Evolutionary conservation across 345 rosid genomes (phyloP).

Genomic region (Isatis tinctoria): DNA sequence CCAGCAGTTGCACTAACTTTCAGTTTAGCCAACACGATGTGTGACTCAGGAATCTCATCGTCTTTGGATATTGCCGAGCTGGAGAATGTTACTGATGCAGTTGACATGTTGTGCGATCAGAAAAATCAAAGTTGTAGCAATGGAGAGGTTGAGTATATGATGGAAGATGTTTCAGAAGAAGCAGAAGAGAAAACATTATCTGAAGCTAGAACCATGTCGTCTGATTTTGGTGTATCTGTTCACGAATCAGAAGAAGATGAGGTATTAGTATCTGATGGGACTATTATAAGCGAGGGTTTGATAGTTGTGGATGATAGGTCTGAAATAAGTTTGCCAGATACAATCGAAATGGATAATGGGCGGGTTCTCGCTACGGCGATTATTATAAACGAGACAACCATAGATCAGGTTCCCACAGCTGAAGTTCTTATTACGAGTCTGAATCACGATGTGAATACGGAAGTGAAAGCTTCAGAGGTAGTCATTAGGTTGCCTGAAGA

Average conservation of each 20-base stretch:
- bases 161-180: constrained; percentile 24
- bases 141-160: constrained; percentile 28
- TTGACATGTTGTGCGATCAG: constrained; percentile 48
- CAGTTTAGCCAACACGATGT: constrained; percentile 55
- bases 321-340: constrained; percentile 48
- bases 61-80: constrained; percentile 50
- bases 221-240: constrained; percentile 31
- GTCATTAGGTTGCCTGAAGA: constrained; percentile 60
- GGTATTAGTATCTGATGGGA: constrained; percentile 37
- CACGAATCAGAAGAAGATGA: constrained; percentile 60
- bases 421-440: constrained; percentile 53
- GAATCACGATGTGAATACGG: constrained; percentile 41
- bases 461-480: constrained; percentile 48
- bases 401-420: constrained; percentile 59
- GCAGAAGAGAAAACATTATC: constrained; percentile 30
- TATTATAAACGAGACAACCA: constrained; percentile 52
- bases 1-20: constrained; percentile 66
- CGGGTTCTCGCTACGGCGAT: constrained; percentile 59
- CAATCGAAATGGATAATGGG: constrained; percentile 40
- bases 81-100: constrained; percentile 61
- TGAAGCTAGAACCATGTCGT: constrained; percentile 32
- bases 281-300: constrained; percentile 49
- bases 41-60: constrained; percentile 55
- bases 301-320: constrained; percentile 51
- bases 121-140: constrained; percentile 22